Base-by-base conservation (phyloP, 208 protist species). In the Blastocrithidia nonstop region DNA sequence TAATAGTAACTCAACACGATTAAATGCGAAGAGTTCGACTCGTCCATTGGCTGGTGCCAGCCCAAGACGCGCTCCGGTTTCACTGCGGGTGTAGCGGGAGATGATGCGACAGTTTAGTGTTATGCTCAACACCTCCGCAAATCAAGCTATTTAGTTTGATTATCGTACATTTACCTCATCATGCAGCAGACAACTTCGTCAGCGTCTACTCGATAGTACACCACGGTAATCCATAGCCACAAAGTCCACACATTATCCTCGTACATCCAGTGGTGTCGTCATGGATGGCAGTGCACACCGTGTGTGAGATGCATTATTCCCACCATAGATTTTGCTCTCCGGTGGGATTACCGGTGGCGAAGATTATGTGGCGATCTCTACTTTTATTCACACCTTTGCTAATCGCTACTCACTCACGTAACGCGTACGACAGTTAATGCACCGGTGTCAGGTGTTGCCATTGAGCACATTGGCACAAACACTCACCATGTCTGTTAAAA, bases 301-400 rank as follows among this genome's bases (percentile, higher is more conserved):
- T n/a, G n/a, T n/a, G n/a, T n/a, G n/a, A n/a, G 71, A 89, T 50
- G 70, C 65, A 54, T 57, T 92, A 1, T 92, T 82, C 24, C 78
- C 83, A 32, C 70, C 77, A 1, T 75, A 92, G 37, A 72, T 91
- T 45, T 53, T 83, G 3, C 31, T 61, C 24, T 84, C 72, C 3
- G 75, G 81, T 8, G 81, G 81, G 16, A 86, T 90, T 25, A 68
- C 61, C 3, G 81, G 71, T 7, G 76, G 78, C 0, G 76, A 75
- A 16, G 67, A 83, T n/a, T n/a, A n/a, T 19, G 62, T 45, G 21
- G 38, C 38, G 23, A 29, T 45, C 1, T 50, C 54, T 7, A 66
- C 42, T 35, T 45, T 92, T 11, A 71, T 92, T 35, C 77, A 72
- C 3, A 48, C 69, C 13, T 92, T 80, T 32, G 71, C 73, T 6